Percentiles rank a stretch among this genome's conserved stretches.
These are phyloP conservation scores for Escovopsis weberi DNA, from an alignment of 2,329 filamentous ascomycete genomes.

Conservation along the genomic window DNA sequence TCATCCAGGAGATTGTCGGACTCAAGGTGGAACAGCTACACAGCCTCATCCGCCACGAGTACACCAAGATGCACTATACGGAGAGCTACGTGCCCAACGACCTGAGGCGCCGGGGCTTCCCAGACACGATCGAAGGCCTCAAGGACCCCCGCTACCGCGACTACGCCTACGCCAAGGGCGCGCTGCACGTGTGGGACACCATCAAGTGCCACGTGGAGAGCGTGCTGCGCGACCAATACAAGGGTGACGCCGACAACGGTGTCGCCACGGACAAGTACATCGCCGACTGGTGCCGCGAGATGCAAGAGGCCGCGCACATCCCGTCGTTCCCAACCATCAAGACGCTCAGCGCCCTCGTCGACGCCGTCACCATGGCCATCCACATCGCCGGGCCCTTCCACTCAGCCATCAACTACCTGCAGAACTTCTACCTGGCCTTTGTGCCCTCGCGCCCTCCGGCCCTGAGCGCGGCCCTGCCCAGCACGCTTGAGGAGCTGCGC, in stretches of 20 bases:
- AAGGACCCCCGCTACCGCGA: constrained; percentile 26
- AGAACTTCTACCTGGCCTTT: constrained; percentile 35
- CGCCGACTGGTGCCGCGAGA: constrained; percentile 25
- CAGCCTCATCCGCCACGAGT: constrained; percentile 24
- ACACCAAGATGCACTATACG: constrained; percentile 29
- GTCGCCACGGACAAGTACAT: constrained; percentile 14
- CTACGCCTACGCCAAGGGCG: constrained; percentile 33
- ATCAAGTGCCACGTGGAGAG: constrained; percentile 27
- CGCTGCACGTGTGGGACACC: constrained; percentile 27
- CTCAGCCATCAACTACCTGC: constrained; percentile 36
- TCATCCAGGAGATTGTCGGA: constrained; percentile 28
- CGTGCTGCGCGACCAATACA: constrained; percentile 14
- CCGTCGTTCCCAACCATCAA: constrained; percentile 27
- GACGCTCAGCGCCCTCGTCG: constrained; percentile 25
- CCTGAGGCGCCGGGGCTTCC: constrained; percentile 28
- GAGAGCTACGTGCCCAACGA: constrained; percentile 31
- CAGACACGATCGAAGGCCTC: constrained; percentile 16
- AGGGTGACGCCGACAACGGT: no score
- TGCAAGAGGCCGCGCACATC: constrained; percentile 24
- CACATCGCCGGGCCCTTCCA: constrained; percentile 36
- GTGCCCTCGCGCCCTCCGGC: constrained; percentile 29
- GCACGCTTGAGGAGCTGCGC: constrained; percentile 15
- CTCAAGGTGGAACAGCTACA: constrained; percentile 22
- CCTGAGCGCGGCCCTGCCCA: constrained; percentile 21
- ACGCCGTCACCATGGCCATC: constrained; percentile 36